Evolutionary conservation across 2,329 filamentous ascomycete genomes (phyloP), one percentile per base, ranked within the genome.

Genomic region (Aspergillus sp.): DNA sequence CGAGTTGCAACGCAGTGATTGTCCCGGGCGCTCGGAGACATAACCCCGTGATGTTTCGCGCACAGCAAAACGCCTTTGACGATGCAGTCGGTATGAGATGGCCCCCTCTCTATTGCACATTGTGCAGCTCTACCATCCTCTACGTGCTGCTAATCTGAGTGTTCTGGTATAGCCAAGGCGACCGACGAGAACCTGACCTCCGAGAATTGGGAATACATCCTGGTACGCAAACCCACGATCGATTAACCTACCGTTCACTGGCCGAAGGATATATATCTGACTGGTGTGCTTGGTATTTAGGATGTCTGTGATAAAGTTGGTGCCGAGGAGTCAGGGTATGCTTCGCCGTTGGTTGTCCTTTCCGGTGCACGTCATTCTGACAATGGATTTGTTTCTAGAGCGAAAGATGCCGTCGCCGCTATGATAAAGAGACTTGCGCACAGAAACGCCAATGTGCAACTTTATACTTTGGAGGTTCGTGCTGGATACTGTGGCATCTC

Each of bases 151-250:
- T 47, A 25, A 47, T 13, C 17, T 49, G 3, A n/a, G 23, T 3
- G 19, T 2, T 48, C 27, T 56, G 57, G 17, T 70, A 67, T 71
- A 89, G 88, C 86, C 72, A 90, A 90, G 80, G 93, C 95, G 73
- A 99, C 95, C 59, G 95, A 99, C 79, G 95, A 99, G 84, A 99
- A 97, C 78, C 86, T 98, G 70, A 98, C 93, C 21, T 90, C 89
- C 30, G 86, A 96, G 78, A 90, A 90, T 75, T 90, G 88, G 88
- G 88, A 90, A 74, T 88, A 82, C 67, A 88, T 89, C 67, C 79
- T 89, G 69, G 83, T 85, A 80, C 64, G 78, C 61, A 32, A 36
- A 39, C 51, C 10, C 11, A 11, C 17, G 23, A 5, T 10, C 19
- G 36, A 17, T 52, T 50, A 8, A 64, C 52, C 19, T 36, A 21